Conservation (phyloP, 73 alveolate species). For the Blepharisma japonicum region DNA sequence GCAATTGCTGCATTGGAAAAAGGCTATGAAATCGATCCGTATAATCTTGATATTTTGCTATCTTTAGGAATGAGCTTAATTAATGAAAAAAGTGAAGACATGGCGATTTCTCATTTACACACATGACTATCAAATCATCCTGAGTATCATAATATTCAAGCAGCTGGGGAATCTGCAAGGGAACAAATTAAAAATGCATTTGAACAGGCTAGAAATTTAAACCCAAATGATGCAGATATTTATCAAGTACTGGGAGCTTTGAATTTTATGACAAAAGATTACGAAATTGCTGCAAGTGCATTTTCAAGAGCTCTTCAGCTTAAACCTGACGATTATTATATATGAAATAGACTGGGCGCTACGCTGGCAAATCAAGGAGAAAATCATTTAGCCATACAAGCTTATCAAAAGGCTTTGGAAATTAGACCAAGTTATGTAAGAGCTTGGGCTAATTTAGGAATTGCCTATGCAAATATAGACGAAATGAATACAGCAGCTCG, state of each 20-base stretch:
- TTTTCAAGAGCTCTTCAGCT: conserved; percentile 62
- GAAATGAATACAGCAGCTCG: conserved; percentile 63
- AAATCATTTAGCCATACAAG: conserved; percentile 58
- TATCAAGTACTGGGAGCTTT: conserved; percentile 52
- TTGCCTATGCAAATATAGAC: conserved; percentile 65
- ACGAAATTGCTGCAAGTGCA: conserved; percentile 50
- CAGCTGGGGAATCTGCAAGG: conserved; percentile 34
- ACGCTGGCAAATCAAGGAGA: conserved; percentile 74
- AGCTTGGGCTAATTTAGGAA: conserved; percentile 85
- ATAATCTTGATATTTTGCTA: conserved; percentile 69
- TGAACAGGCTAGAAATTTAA: conserved; percentile 50
- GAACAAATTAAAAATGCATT: conserved; percentile 42
- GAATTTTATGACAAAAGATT: conserved; percentile 62
- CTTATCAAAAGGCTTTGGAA: conserved; percentile 76
- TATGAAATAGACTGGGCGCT: conserved; percentile 93
- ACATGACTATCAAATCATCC: conserved; percentile 62
- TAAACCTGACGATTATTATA: conserved; percentile 75
- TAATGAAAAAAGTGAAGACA: conserved; percentile 68
- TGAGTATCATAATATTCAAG: conserved; percentile 41
- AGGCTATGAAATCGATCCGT: conserved; percentile 60
- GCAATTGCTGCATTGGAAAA: conserved; percentile 51
- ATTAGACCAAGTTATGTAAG: conserved; percentile 87
- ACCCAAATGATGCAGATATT: conserved; percentile 56
- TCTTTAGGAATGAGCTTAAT: conserved; percentile 82
- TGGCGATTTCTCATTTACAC: conserved; percentile 56